Evolutionary conservation across 805 yeast genomes (phyloP).

Genomic region (Metschnikowia bowlesiae): DNA sequence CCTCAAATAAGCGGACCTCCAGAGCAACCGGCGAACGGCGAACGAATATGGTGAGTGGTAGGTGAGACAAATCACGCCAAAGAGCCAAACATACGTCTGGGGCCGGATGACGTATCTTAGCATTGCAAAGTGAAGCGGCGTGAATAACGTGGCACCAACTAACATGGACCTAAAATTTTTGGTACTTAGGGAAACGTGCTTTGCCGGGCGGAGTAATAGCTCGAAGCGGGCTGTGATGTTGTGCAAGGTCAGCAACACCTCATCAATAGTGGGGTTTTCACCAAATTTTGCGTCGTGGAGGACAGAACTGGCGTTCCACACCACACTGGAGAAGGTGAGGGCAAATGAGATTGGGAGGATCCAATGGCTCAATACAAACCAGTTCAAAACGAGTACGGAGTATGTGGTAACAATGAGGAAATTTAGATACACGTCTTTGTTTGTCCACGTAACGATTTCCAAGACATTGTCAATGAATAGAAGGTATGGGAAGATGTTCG

Average conservation of each 20-base stretch:
- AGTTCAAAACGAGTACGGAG: conserved; percentile 36
- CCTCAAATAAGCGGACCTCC: conserved; percentile 47
- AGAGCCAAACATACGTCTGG: conserved; percentile 30
- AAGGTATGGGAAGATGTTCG: conserved; percentile 46
- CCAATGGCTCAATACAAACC: conserved; percentile 35
- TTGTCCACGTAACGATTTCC: conserved; percentile 53
- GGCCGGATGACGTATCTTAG: conserved; percentile 30
- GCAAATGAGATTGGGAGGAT: conserved; percentile 38
- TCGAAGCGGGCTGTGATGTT: conserved; percentile 43
- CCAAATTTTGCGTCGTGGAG: conserved; percentile 38
- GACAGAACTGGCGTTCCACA: conserved; percentile 44
- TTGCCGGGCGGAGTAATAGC: conserved; percentile 37
- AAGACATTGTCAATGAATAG: conserved; percentile 41
- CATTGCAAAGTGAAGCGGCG: conserved; percentile 43
- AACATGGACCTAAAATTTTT: conserved; percentile 28
- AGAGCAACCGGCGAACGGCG: conserved; percentile 41
- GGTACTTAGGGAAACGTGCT: conserved; percentile 23
- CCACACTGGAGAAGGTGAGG: conserved; percentile 34
- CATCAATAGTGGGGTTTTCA: conserved; percentile 51
- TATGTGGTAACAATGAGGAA: conserved; percentile 38
- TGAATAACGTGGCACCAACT: conserved; percentile 28
- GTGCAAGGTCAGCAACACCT: conserved; percentile 44
- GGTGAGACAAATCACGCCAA: conserved; percentile 36
- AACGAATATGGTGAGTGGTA: conserved; percentile 48
- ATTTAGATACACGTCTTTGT: conserved; percentile 46